Evolutionary conservation across 257 asterid species (phyloP).

Genomic region (Mitragyna speciosa): DNA sequence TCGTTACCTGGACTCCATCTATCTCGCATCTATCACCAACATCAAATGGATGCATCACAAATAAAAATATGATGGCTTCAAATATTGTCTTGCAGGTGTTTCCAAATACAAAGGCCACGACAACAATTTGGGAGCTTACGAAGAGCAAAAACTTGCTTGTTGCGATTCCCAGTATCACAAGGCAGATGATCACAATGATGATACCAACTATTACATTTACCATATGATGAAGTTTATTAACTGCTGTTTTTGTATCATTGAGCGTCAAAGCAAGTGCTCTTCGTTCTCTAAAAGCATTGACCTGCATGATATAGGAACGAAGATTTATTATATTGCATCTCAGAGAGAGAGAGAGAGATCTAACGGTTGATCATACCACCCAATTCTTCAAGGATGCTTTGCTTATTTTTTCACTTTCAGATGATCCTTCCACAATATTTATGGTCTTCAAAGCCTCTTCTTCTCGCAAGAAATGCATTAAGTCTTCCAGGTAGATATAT

Average conservation of each 20-base stretch:
- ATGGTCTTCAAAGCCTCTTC: conserved; percentile 70
- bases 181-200: conserved; percentile 54
- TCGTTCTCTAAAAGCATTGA: conserved; percentile 77
- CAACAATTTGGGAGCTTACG: conserved; percentile 85
- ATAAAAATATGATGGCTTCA: conserved; percentile 76
- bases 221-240: conserved; percentile 78
- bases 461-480: conserved; percentile 75
- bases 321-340: neutral
- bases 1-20: conserved; percentile 69
- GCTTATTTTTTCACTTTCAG: conserved; percentile 61
- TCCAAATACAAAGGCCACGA: conserved; percentile 83
- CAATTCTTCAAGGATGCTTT: conserved; percentile 69
- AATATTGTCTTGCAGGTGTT: conserved; percentile 82
- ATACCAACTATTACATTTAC: conserved; percentile 58
- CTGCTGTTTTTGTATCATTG: conserved; percentile 88
- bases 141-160: conserved; percentile 67
- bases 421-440: conserved; percentile 67
- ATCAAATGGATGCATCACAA: conserved; percentile 85
- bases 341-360: neutral
- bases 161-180: conserved; percentile 65
- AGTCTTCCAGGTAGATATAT: conserved; percentile 68
- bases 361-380: conserved; percentile 64
- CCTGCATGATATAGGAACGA: conserved; percentile 37
- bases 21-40: conserved; percentile 93
- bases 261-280: conserved; percentile 85